Base-by-base conservation (phyloP, 2,329 filamentous ascomycete species). In the Hirsutella rhossiliensis region DNA sequence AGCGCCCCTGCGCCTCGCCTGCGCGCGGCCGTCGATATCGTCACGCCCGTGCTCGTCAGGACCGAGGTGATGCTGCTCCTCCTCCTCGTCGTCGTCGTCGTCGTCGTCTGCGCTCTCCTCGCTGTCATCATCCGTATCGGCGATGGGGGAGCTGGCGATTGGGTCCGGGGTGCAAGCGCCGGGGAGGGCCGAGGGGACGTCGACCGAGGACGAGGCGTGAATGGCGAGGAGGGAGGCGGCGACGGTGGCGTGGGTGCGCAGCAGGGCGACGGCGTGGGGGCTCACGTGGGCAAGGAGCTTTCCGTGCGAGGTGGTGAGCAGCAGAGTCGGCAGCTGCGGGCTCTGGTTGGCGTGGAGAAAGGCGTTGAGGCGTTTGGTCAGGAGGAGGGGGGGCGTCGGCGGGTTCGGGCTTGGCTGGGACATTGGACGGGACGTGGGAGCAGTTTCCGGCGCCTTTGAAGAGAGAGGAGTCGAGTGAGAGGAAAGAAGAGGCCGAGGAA, bases 261-360 rank as follows among this genome's bases (percentile, higher is more conserved):
- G 71, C 18, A 69, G 64, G 47, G 71, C 64, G 51, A 78, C 74
- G 41, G 76, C 65, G 38, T 75, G 66, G 3, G 68, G 62, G 42
- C 74, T 76, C 34, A 77, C 73, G 58, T 79, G 76, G 45, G 78
- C 74, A 50, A 82, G 75, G 31, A 82, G 72, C 58, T 79, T 79
- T 52, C 78, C 78, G 34, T 74, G 72, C 1, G 72, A 66, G 3
- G 76, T 78, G 40, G 75, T 73, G 38, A 82, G 67, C 47, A 80
- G 70, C 44, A 77, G 70, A 3, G 76, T 78, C 47, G 76, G 75
- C 29, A 82, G 66, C 47, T 72, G 65, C 4, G 75, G 58, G 8
- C 72, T 73, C 50, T 78, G 73, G 58, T 78, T 76, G 48, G 71
- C 63, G 55, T 71, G 67, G 40, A 82, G 73, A 60, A 82, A 81